Evolutionary conservation across 1,284 basidiomycete genomes (phyloP).

Genomic region (Flammula alnicola): DNA sequence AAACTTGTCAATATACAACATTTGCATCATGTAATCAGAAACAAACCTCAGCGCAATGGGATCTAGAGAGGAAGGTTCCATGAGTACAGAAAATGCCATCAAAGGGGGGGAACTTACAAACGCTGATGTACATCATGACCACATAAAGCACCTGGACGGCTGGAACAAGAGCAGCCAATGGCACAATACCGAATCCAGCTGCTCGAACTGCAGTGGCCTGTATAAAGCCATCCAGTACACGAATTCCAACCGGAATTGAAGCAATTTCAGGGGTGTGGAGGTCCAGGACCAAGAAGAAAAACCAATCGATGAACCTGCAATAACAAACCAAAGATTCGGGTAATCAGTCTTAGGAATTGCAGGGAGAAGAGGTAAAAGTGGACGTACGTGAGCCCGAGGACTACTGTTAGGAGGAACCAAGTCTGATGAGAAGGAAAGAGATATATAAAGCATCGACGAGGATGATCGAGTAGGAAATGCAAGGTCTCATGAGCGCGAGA

Average conservation of each 20-base stretch:
- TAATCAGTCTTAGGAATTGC: constrained; percentile 5
- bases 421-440: constrained; percentile 96
- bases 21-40: not conserved
- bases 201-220: constrained; percentile 86
- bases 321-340: not conserved
- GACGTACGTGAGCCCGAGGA: constrained; percentile 71
- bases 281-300: constrained; percentile 88
- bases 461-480: constrained; percentile 93
- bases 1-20: not conserved
- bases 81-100: constrained; percentile 2
- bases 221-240: constrained; percentile 68
- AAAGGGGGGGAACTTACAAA: constrained; percentile 53
- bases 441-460: constrained; percentile 94
- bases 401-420: constrained; percentile 83
- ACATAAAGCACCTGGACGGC: constrained; percentile 88
- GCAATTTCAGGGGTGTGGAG: constrained; percentile 80
- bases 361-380: not conserved
- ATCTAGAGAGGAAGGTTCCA: constrained; percentile 40
- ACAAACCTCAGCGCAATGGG: constrained; percentile 75
- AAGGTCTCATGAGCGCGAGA: constrained; percentile 82
- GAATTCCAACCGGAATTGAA: constrained; percentile 69
- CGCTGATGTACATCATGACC: constrained; percentile 87
- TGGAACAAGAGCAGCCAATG: constrained; percentile 75
- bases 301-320: constrained; percentile 79
- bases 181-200: constrained; percentile 84